phyloP scores from a whole-genome alignment of 306 rosid genomes.

The Prunus mongolica region DNA sequence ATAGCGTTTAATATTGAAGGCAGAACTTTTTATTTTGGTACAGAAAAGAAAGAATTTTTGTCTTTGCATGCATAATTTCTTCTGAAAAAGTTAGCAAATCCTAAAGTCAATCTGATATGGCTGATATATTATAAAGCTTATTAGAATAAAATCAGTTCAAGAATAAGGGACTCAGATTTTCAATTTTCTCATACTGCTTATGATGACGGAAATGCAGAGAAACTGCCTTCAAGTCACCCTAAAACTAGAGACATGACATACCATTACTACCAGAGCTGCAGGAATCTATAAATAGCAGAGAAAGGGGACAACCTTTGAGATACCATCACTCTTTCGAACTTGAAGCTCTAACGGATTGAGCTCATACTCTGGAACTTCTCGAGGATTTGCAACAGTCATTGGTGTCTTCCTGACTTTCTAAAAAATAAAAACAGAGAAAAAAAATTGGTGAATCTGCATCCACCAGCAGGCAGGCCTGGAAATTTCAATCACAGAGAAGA shows the following conservation, averaged over 20 bases:
- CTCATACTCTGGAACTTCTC: slow-evolving; percentile 99
- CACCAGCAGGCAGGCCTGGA: not conserved
- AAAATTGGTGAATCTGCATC: slow-evolving; percentile 15
- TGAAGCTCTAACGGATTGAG: slow-evolving; percentile 98
- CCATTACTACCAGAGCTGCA: not conserved
- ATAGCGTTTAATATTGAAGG: not conserved
- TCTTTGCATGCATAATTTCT: too few relatives aligned
- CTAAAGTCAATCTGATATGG: not conserved
- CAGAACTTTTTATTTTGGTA: not conserved
- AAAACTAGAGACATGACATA: not conserved
- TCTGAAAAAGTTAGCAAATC: not conserved
- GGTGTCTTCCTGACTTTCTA: slow-evolving; percentile 94
- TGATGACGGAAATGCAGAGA: not conserved
- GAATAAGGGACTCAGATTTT: not conserved
- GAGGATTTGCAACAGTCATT: slow-evolving; percentile 94
- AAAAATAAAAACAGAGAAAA: slow-evolving; percentile 15
- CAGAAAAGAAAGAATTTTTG: not conserved
- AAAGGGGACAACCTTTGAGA: slow-evolving; percentile 52
- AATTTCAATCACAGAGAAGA: not conserved
- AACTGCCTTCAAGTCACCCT: not conserved
- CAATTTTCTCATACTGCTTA: not conserved
- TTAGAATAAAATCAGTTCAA: not conserved
- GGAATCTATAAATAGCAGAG: not conserved
- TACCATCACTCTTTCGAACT: slow-evolving; percentile 86
- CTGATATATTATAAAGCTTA: not conserved